phyloP scores from a whole-genome alignment of 352 stramenopile genomes.

The Phytophthora pisi region DNA sequence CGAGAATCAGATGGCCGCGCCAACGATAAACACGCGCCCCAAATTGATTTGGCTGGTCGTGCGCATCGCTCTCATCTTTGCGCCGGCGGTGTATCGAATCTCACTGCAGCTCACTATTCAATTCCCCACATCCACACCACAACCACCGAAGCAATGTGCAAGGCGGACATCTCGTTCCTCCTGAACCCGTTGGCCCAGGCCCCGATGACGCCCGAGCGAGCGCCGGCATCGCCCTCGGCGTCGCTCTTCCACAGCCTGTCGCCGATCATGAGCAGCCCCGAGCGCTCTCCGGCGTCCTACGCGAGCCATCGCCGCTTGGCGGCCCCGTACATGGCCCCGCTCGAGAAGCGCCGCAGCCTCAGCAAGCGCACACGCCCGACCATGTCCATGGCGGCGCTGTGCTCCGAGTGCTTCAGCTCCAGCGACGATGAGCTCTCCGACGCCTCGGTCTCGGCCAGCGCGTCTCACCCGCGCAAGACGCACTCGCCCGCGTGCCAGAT shows the following conservation, averaged over 20 bases:
- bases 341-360: conserved; percentile 31
- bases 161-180: conserved; percentile 52
- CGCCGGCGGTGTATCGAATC: not conserved
- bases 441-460: not conserved
- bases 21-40: conserved; percentile 2
- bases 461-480: conserved; percentile 25
- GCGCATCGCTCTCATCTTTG: conserved; percentile 1
- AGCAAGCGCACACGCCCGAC: conserved; percentile 4
- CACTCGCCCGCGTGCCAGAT: conserved; percentile 52
- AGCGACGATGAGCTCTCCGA: conserved; percentile 29
- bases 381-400: conserved; percentile 35
- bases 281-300: conserved; percentile 9
- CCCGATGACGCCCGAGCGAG: conserved; percentile 13
- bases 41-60: not conserved
- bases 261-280: conserved; percentile 28
- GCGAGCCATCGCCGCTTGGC: conserved; percentile 31
- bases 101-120: conserved; percentile 18
- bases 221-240: conserved; percentile 16
- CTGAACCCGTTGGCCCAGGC: conserved; percentile 35
- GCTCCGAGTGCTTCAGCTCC: conserved; percentile 24
- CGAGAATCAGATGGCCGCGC: not conserved
- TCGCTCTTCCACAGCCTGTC: conserved; percentile 32
- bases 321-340: conserved; percentile 37
- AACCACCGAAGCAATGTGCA: conserved; percentile 32
- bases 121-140: conserved; percentile 18